A percentile compares a stretch with the other conserved stretches of the same genome.
These are phyloP conservation scores for Exophiala aquamarina DNA, from an alignment of 2,329 filamentous ascomycete genomes.

Conservation along the genomic window DNA sequence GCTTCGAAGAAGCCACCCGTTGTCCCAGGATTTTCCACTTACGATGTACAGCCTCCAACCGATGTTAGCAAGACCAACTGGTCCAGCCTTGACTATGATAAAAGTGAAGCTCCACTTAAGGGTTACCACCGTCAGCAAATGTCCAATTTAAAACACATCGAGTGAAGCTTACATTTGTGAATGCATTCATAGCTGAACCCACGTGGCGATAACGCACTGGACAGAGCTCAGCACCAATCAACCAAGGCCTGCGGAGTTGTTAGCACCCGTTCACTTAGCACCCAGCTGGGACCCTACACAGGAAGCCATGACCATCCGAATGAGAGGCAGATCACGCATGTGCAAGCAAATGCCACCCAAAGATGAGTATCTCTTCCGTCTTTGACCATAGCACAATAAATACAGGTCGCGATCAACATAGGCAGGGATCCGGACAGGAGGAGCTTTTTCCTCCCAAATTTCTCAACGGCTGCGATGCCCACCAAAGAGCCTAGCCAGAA, in stretches of 20 bases:
- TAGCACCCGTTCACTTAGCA: slow-evolving; percentile 52
- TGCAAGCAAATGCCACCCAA: slow-evolving; percentile 16
- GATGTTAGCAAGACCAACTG: slow-evolving; percentile 39
- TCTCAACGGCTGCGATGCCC: slow-evolving; percentile 62
- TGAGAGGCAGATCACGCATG: slow-evolving; percentile 12
- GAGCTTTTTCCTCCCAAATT: slow-evolving; percentile 60
- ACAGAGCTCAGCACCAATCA: slow-evolving; percentile 30
- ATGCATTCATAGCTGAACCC: slow-evolving; percentile 32
- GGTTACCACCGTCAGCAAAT: slow-evolving; percentile 67
- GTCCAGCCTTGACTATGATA: slow-evolving; percentile 63
- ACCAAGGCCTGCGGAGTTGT: slow-evolving; percentile 38
- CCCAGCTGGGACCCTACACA: slow-evolving; percentile 64
- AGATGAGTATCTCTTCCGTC: slow-evolving; percentile 9
- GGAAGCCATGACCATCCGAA: slow-evolving; percentile 48
- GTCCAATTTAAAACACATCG: slow-evolving; percentile 52
- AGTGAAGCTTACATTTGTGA: slow-evolving; percentile 38
- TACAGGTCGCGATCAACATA: slow-evolving; percentile 9
- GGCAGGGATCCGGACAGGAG: slow-evolving; percentile 61
- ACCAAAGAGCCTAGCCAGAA: slow-evolving; percentile 15
- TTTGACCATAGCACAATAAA: slow-evolving; percentile 14
- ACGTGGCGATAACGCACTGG: slow-evolving; percentile 36
- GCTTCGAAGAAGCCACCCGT: too few species aligned
- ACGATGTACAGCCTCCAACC: slow-evolving; percentile 63
- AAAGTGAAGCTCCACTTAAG: slow-evolving; percentile 68
- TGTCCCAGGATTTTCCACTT: too few species aligned